These are phyloP conservation scores for Geranium incanum DNA, from an alignment of 441 rosid genomes.

Conservation along the genomic window DNA sequence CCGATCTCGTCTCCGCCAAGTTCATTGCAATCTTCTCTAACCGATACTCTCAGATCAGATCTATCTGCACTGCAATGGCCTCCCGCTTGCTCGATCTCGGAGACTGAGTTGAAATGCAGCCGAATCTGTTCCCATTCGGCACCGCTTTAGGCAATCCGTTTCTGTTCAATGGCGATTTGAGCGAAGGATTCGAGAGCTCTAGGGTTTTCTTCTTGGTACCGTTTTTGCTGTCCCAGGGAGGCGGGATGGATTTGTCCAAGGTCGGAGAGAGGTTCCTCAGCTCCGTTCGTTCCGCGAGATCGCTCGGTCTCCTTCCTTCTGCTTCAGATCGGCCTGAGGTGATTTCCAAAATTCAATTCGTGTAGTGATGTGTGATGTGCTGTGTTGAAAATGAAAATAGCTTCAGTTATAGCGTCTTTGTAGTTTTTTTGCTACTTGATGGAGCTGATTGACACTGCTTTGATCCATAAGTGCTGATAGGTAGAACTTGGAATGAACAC, in stretches of 20 bases:
- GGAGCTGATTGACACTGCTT: background rate
- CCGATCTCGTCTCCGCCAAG: conserved; percentile 1
- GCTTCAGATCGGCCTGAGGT: conserved; percentile 89
- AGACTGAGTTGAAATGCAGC: conserved; percentile 64
- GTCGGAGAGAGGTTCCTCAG: conserved; percentile 85
- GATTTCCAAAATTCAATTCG: conserved; percentile 8
- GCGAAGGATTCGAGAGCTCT: conserved; percentile 66
- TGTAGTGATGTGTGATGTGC: conserved; percentile 1
- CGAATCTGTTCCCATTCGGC: conserved; percentile 65
- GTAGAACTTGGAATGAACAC: background rate
- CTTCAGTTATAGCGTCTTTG: background rate
- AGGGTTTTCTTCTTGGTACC: conserved; percentile 72
- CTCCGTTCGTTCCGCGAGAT: conserved; percentile 83
- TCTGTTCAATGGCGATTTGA: conserved; percentile 63
- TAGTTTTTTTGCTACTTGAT: background rate
- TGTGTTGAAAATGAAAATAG: background rate
- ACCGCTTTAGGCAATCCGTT: conserved; percentile 55
- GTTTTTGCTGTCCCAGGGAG: conserved; percentile 58
- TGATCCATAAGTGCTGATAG: background rate
- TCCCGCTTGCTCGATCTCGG: conserved; percentile 24
- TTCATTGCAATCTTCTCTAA: background rate
- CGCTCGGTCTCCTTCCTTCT: conserved; percentile 76
- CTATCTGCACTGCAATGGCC: conserved; percentile 4
- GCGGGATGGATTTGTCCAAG: conserved; percentile 87
- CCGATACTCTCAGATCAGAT: conserved; percentile 12